These are phyloP conservation scores for Pseudohalonectria lignicola DNA, from an alignment of 2,329 filamentous ascomycete species.

Conservation along the genomic window DNA sequence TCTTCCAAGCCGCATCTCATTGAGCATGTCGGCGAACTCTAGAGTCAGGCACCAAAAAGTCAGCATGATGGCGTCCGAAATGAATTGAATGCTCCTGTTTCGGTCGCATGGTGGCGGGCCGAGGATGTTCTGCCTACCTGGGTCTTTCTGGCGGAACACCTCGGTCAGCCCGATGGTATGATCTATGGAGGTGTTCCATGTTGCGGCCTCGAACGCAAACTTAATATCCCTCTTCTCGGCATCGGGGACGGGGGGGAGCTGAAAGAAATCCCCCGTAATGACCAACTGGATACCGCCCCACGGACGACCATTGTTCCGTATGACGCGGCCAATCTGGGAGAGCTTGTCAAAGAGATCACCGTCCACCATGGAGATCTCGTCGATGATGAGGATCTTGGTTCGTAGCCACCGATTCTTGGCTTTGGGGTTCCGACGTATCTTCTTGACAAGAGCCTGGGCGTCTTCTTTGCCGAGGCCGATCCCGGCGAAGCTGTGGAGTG, in stretches of 20 bases:
- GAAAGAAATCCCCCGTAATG: slow-evolving; percentile 96
- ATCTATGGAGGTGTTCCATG: slow-evolving; percentile 86
- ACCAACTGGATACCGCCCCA: slow-evolving; percentile 96
- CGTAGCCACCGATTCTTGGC: slow-evolving; percentile 81
- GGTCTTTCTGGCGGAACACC: slow-evolving; percentile 91
- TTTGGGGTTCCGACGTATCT: slow-evolving; percentile 81
- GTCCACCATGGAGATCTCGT: slow-evolving; percentile 98
- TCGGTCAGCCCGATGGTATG: slow-evolving; percentile 93
- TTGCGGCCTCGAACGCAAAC: slow-evolving; percentile 86
- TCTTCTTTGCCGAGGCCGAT: slow-evolving; percentile 92
- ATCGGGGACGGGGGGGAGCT: slow-evolving; percentile 88
- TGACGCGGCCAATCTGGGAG: slow-evolving; percentile 70
- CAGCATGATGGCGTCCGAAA: slow-evolving; percentile 13
- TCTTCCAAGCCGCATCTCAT: slow-evolving; percentile 88
- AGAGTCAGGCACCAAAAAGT: slow-evolving; percentile 1
- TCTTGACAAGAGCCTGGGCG: slow-evolving; percentile 69
- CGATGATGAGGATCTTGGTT: slow-evolving; percentile 79
- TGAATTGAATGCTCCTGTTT: no score
- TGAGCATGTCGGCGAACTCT: slow-evolving; percentile 90
- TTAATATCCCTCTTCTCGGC: slow-evolving; percentile 56
- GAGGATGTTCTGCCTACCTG: slow-evolving; percentile 31
- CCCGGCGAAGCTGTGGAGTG: slow-evolving; percentile 88
- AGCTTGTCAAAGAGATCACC: slow-evolving; percentile 95
- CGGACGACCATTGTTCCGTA: slow-evolving; percentile 82
- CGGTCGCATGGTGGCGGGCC: no score